Conservation (phyloP, 768 basidiomycete species). For the Trichaptum fuscoviolaceum region DNA sequence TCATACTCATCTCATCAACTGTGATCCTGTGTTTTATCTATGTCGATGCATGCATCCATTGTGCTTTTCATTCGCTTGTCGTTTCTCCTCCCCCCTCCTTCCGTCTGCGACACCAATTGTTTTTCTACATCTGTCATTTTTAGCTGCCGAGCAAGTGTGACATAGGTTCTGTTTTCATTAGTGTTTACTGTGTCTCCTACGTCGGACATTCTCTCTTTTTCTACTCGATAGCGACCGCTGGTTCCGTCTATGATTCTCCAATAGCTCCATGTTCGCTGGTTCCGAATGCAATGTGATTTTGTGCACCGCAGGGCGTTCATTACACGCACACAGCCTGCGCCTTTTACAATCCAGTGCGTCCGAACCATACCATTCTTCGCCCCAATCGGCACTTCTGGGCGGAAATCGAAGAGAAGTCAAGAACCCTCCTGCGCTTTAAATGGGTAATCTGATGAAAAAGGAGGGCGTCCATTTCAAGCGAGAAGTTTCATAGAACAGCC, state of each 20-base stretch:
- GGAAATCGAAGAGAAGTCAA: neutral
- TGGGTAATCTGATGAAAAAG: neutral
- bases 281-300: neutral
- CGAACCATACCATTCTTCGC: neutral
- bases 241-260: neutral
- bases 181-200: neutral
- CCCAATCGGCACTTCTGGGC: neutral
- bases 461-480: neutral
- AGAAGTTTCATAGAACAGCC: conserved; percentile 1
- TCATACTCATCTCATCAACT: neutral
- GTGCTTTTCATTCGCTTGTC: neutral
- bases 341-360: neutral
- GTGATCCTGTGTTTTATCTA: neutral
- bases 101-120: neutral
- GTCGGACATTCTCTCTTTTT: neutral
- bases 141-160: neutral
- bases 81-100: neutral
- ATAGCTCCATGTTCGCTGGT: neutral
- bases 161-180: neutral
- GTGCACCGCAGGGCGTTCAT: neutral
- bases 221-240: neutral
- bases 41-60: neutral
- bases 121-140: conserved; percentile 1
- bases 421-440: neutral
- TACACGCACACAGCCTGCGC: neutral